Conservation (phyloP, 768 basidiomycete species). For the Hemileccinum impolitum region DNA sequence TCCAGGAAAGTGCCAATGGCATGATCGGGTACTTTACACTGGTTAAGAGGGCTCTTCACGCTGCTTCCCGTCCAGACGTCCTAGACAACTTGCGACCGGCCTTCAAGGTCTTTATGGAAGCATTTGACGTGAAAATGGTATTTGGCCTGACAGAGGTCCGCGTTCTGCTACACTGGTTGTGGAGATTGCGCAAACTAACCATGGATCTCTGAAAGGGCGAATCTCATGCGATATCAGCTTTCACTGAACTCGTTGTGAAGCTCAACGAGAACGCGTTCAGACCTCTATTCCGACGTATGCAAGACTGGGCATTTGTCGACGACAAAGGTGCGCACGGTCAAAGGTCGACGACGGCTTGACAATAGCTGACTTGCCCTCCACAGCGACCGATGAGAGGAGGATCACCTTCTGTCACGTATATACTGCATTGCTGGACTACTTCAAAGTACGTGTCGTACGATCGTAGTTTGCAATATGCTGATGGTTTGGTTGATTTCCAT, state of each 20-base stretch:
- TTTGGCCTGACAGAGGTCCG: slow-evolving; percentile 30
- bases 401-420: slow-evolving; percentile 77
- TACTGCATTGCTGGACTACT: slow-evolving; percentile 72
- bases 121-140: slow-evolving; percentile 53
- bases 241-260: slow-evolving; percentile 87
- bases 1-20: slow-evolving; percentile 25
- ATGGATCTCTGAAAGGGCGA: slow-evolving; percentile 42
- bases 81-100: slow-evolving; percentile 61
- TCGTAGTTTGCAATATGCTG: not conserved
- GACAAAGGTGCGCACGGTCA: slow-evolving; percentile 39
- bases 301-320: slow-evolving; percentile 89
- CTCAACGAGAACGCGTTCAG: slow-evolving; percentile 89
- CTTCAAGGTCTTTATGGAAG: slow-evolving; percentile 78
- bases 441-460: slow-evolving; percentile 59
- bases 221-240: slow-evolving; percentile 57
- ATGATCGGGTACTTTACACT: slow-evolving; percentile 59
- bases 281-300: slow-evolving; percentile 85
- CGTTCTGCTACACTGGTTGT: not conserved
- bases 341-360: not conserved
- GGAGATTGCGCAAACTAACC: not conserved
- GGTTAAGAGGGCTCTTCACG: slow-evolving; percentile 60
- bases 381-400: slow-evolving; percentile 44
- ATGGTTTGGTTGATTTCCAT: not conserved
- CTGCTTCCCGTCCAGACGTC: slow-evolving; percentile 60
- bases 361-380: not conserved